Percentiles rank a stretch among this genome's conserved stretches.
Conservation (phyloP, 2,329 filamentous ascomycete species). For the Colletotrichum plurivorum region DNA sequence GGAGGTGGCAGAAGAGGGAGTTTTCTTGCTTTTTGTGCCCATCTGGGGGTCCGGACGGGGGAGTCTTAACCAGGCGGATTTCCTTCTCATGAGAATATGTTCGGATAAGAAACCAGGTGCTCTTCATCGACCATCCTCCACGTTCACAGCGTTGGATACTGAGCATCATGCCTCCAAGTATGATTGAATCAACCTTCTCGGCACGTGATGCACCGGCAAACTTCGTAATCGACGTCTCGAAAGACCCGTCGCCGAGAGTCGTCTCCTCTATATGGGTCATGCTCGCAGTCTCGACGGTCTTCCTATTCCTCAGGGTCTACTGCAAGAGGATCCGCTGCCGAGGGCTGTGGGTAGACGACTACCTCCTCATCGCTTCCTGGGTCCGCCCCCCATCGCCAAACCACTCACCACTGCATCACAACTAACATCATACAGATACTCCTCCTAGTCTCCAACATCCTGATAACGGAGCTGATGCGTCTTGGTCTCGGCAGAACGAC, state of each 20-base stretch:
- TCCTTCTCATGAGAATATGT: no score
- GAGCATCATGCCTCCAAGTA: background rate
- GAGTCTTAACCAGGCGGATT: no score
- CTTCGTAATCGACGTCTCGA: conserved; percentile 9
- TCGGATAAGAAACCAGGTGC: no score
- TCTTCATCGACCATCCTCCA: no score
- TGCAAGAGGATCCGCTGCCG: conserved; percentile 41
- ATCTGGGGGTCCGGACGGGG: no score
- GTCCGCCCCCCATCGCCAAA: background rate
- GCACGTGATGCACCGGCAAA: background rate
- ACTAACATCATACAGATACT: conserved; percentile 6
- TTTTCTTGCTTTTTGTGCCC: no score
- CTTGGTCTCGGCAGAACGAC: conserved; percentile 33
- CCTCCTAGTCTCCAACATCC: conserved; percentile 13
- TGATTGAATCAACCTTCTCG: background rate
- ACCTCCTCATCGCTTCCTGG: conserved; percentile 42
- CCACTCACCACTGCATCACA: background rate
- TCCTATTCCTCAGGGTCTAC: conserved; percentile 42
- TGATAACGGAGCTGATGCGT: conserved; percentile 37
- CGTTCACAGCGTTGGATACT: background rate
- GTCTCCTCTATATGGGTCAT: conserved; percentile 38
- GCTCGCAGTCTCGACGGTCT: conserved; percentile 28
- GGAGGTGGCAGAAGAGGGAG: no score
- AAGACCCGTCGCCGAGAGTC: conserved; percentile 28
- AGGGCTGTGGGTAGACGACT: conserved; percentile 44